A percentile compares a stretch with the other conserved stretches of the same genome.
Evolutionary conservation across 2,329 filamentous ascomycete species (phyloP).

Genomic region (Lasiodiplodia citricola): DNA sequence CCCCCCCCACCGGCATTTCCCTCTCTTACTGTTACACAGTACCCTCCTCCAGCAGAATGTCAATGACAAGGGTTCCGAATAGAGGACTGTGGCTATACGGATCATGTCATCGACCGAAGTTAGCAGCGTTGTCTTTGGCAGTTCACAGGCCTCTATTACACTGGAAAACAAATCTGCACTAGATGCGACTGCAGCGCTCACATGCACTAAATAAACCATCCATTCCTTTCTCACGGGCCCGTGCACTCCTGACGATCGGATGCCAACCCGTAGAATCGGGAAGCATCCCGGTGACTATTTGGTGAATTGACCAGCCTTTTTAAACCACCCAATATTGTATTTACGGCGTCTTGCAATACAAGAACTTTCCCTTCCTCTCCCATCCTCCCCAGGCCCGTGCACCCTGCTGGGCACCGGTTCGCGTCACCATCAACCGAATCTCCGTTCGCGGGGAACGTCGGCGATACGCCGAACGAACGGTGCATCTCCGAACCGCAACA

Average conservation of each 20-base stretch:
- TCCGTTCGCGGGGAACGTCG: constrained; percentile 9
- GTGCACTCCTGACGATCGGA: not conserved
- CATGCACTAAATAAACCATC: too few species aligned
- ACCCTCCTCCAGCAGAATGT: too few species aligned
- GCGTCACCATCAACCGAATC: constrained; percentile 5
- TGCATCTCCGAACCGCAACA: not conserved
- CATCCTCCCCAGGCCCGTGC: not conserved
- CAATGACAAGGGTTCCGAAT: too few species aligned
- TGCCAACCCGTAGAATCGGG: not conserved
- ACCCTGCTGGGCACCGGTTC: not conserved
- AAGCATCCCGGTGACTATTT: not conserved
- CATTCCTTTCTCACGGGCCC: too few species aligned
- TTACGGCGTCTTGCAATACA: not conserved
- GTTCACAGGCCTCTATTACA: too few species aligned
- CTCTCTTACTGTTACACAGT: too few species aligned
- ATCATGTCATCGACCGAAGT: too few species aligned
- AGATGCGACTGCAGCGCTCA: too few species aligned
- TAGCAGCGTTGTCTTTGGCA: too few species aligned
- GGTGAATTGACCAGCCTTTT: not conserved
- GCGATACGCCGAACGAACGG: not conserved
- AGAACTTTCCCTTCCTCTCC: not conserved
- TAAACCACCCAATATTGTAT: not conserved
- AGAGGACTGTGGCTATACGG: too few species aligned
- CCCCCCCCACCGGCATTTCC: too few species aligned
- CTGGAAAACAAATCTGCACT: too few species aligned